phyloP scores from a whole-genome alignment of 1,139 yeast species.

The Starmera stellimalicola region DNA sequence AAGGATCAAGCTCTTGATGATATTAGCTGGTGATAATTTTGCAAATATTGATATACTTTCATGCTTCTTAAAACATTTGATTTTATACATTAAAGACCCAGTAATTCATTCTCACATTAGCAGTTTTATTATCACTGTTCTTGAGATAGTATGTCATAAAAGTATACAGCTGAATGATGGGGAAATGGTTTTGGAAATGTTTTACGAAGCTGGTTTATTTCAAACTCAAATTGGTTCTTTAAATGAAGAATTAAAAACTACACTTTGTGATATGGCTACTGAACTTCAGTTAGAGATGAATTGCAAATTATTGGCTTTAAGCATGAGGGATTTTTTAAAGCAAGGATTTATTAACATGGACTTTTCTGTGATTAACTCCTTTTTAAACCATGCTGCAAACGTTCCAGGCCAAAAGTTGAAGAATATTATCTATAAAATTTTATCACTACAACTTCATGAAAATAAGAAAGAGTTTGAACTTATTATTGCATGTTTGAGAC shows the following conservation, averaged over 20 bases:
- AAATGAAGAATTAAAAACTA: background rate
- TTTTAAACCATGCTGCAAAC: background rate
- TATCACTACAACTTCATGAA: too few species aligned
- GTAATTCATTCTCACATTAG: too few species aligned
- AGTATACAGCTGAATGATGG: too few species aligned
- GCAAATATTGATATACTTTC: slow-evolving; percentile 15
- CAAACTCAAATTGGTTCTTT: slow-evolving; percentile 1
- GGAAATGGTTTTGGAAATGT: slow-evolving; percentile 6
- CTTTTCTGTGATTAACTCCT: background rate
- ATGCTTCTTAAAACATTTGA: slow-evolving; percentile 20
- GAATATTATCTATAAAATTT: too few species aligned
- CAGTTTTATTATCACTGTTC: too few species aligned
- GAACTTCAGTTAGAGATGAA: slow-evolving; percentile 3
- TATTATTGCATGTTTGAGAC: too few species aligned
- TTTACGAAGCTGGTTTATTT: slow-evolving; percentile 5
- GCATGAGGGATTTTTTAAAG: slow-evolving; percentile 1
- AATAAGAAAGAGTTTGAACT: too few species aligned
- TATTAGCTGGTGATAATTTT: slow-evolving; percentile 20
- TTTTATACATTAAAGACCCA: too few species aligned
- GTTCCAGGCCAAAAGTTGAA: slow-evolving; percentile 2
- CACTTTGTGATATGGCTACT: slow-evolving; percentile 3
- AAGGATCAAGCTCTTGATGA: slow-evolving; percentile 30
- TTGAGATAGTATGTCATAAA: too few species aligned
- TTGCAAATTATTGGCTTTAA: slow-evolving; percentile 5
- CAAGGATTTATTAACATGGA: background rate